These are phyloP conservation scores for Mycoemilia scoparia DNA, from an alignment of 192 early-diverging fungal species.

Conservation along the genomic window DNA sequence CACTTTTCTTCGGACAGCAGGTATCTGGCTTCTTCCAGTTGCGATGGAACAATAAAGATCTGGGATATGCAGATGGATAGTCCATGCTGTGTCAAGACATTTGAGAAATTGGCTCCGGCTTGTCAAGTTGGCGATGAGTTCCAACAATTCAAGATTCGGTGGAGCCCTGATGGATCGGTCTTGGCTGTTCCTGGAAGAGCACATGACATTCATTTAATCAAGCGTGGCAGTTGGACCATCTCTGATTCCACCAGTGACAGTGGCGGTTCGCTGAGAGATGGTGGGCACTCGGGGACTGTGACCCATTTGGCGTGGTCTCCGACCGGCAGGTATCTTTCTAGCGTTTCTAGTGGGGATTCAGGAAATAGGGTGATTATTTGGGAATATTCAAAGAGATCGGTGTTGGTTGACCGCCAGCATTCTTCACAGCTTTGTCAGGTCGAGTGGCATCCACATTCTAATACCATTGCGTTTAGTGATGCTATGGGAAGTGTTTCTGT, in stretches of 20 bases:
- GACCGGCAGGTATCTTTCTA: slow-evolving; percentile 41
- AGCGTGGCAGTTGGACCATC: slow-evolving; percentile 18
- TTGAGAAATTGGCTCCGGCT: slow-evolving; percentile 13
- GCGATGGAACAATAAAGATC: slow-evolving; percentile 42
- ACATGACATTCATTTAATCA: slow-evolving; percentile 15
- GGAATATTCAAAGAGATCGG: slow-evolving; percentile 35
- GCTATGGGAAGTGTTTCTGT: slow-evolving; percentile 30
- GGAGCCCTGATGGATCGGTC: slow-evolving; percentile 40
- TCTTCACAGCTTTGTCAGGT: slow-evolving; percentile 31
- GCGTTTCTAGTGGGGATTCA: slow-evolving; percentile 30
- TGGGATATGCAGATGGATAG: slow-evolving; percentile 37
- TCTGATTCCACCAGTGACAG: slow-evolving; percentile 6
- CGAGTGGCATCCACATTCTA: slow-evolving; percentile 46
- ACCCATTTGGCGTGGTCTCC: slow-evolving; percentile 40
- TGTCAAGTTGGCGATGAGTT: slow-evolving; percentile 24
- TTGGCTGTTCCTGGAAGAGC: slow-evolving; percentile 39
- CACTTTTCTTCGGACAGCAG: slow-evolving; percentile 14
- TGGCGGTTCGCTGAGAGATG: too few relatives aligned
- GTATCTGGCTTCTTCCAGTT: slow-evolving; percentile 28
- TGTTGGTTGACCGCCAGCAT: slow-evolving; percentile 18
- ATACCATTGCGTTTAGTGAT: slow-evolving; percentile 43
- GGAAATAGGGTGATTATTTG: slow-evolving; percentile 38
- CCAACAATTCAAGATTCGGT: slow-evolving; percentile 28
- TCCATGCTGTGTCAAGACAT: slow-evolving; percentile 22
- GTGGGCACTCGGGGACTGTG: slow-evolving; percentile 22